A percentile compares a stretch with the other conserved stretches of the same genome.
These are phyloP conservation scores for Tuber indicum DNA, from an alignment of 495 filamentous ascomycete species.

Conservation along the genomic window DNA sequence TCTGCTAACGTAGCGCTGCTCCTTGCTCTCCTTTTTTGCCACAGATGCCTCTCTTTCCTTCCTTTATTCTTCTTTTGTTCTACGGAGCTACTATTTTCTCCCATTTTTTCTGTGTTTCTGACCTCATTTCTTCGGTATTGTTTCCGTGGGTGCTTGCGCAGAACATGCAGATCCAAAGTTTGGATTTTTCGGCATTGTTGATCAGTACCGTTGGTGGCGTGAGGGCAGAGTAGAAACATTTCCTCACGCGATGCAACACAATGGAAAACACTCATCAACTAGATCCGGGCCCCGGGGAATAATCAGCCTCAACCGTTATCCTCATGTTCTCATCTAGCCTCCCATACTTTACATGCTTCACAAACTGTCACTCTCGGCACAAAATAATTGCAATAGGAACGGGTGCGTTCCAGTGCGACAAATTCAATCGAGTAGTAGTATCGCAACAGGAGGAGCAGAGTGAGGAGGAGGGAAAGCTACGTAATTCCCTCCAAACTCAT, in stretches of 20 bases:
- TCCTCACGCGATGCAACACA: neutral
- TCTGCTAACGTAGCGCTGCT: neutral
- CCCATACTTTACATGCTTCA: neutral
- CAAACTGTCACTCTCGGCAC: neutral
- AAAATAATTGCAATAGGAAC: neutral
- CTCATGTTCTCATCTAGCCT: neutral
- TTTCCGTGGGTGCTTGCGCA: neutral
- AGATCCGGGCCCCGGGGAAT: neutral
- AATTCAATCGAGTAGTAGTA: neutral
- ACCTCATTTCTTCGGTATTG: neutral
- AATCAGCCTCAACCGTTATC: neutral
- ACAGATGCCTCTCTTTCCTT: neutral
- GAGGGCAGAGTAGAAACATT: neutral
- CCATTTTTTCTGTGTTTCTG: neutral
- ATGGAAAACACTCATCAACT: neutral
- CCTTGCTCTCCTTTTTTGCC: neutral
- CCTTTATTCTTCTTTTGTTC: neutral
- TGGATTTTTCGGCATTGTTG: neutral
- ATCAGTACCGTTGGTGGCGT: neutral
- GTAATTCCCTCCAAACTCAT: neutral
- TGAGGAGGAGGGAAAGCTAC: neutral
- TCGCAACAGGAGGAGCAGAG: neutral
- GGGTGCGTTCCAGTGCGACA: neutral
- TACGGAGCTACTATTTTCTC: neutral
- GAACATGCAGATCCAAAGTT: neutral